Evolutionary conservation across 495 filamentous ascomycete genomes (phyloP), one percentile per base, ranked within the genome.

Genomic region (Penicillium salamii): DNA sequence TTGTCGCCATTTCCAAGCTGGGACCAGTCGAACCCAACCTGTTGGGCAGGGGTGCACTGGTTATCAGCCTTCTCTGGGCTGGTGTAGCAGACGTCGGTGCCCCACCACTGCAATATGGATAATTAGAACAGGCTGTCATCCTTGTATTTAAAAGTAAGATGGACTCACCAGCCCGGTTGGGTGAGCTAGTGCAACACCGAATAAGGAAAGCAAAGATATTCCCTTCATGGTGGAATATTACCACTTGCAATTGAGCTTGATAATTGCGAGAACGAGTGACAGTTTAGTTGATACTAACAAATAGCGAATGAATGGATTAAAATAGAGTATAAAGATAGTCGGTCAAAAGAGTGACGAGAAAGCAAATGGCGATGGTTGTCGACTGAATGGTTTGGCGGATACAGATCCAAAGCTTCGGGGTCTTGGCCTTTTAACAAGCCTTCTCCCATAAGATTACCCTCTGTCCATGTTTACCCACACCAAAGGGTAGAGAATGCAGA

Each of bases 41-140:
- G 61, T 63, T 91, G 86, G 46, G 82, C 56, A 13, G 75, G 59
- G 29, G 76, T 80, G 71, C 90, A 95, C 34, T 83, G 63, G 68
- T 95, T 92, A 72, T 91, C 74, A 60, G 81, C 87, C 73, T 90
- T 95, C 34, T 72, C 71, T 5, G 90, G 90, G 68, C 77, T 86
- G 33, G 74, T 70, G 70, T 83, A 95, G 39, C 78, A 67, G 26
- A 72, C 62, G 46, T 83, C 77, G 49, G 78, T 74, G 57, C 71
- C 68, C 80, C 88, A 91, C 66, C 63, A 68, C 66, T 66, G 17
- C 8, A 26, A 50, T 13, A 19, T 42, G 7, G 34, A 50, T 49
- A 11, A 46, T 35, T 40, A 26, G 14, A 12, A 37, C 13, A 19
- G 7, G 5, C 0, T 38, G 28, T 9, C 8, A 1, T 5, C 31